A percentile compares a stretch with the other conserved stretches of the same genome.
Conservation (phyloP, 2,329 filamentous ascomycete species). For the Pyrenochaeta sp. region DNA sequence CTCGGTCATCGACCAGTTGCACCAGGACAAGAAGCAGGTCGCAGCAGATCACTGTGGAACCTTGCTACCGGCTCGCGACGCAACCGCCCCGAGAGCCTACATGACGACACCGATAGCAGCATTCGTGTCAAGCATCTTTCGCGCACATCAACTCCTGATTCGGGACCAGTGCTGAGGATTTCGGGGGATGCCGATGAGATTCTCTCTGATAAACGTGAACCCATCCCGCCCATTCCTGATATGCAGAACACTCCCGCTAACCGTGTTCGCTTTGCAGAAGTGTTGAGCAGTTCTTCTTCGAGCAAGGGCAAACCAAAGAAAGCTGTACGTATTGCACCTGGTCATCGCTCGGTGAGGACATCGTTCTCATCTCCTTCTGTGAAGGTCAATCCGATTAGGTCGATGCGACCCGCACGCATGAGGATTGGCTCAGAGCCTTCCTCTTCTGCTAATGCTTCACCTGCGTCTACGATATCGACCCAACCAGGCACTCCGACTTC, state of each 20-base stretch:
- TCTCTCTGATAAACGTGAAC: slow-evolving; percentile 18
- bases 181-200: slow-evolving; percentile 33
- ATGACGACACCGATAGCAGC: slow-evolving; percentile 6
- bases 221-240: slow-evolving; percentile 15
- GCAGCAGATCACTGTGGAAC: slow-evolving; percentile 13
- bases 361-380: too few species aligned
- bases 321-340: too few species aligned
- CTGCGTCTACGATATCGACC: background rate
- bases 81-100: slow-evolving; percentile 9
- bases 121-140: slow-evolving; percentile 31
- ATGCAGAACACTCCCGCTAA: slow-evolving; percentile 10
- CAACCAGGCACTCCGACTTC: background rate
- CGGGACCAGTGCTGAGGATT: slow-evolving; percentile 32
- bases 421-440: slow-evolving; percentile 6
- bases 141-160: slow-evolving; percentile 15
- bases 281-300: too few species aligned
- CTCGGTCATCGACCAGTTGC: too few species aligned
- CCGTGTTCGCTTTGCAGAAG: too few species aligned
- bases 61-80: slow-evolving; percentile 9
- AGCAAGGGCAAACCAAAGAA: too few species aligned
- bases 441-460: background rate
- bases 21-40: too few species aligned
- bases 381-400: slow-evolving; percentile 28
- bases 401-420: slow-evolving; percentile 31
- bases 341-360: too few species aligned